Conservation (phyloP, 768 basidiomycete genomes). For the Jaapia argillacea region DNA sequence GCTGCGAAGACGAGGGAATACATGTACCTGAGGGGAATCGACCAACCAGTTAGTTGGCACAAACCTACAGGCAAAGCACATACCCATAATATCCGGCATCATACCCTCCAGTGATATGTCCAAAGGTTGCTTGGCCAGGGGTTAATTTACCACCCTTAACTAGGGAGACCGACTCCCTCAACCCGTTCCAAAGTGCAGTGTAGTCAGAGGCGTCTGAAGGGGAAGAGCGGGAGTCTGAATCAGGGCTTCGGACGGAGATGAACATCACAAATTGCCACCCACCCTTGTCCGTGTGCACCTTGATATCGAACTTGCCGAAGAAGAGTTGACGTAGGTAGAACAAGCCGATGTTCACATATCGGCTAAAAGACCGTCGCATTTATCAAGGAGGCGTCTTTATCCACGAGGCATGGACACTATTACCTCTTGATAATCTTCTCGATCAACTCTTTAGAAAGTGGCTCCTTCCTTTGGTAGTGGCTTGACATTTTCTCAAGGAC, state of each 20-base stretch:
- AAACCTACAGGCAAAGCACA: not conserved
- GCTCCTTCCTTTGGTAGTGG: conserved; percentile 68
- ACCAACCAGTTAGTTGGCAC: too few relatives aligned
- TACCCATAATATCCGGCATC: conserved; percentile 68
- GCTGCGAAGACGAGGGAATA: conserved; percentile 60
- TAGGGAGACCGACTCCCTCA: conserved; percentile 61
- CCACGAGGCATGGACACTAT: conserved; percentile 5
- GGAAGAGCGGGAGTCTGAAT: conserved; percentile 2
- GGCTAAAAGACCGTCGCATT: conserved; percentile 14
- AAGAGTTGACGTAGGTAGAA: conserved; percentile 79
- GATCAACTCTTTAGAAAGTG: conserved; percentile 63
- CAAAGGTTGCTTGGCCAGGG: conserved; percentile 70
- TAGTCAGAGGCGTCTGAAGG: conserved; percentile 51
- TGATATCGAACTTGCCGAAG: conserved; percentile 73
- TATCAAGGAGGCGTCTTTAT: too few relatives aligned
- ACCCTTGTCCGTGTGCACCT: conserved; percentile 66
- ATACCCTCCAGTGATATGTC: conserved; percentile 70
- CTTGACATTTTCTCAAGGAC: conserved; percentile 72
- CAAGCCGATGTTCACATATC: conserved; percentile 73
- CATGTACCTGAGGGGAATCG: conserved; percentile 40
- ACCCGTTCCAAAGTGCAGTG: conserved; percentile 69
- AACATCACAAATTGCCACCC: conserved; percentile 4
- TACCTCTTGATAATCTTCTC: conserved; percentile 74
- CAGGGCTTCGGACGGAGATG: conserved; percentile 3
- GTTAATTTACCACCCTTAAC: conserved; percentile 49